These are phyloP conservation scores for Petasospora rhodanensis DNA, from an alignment of 1,139 yeast genomes.

Conservation along the genomic window DNA sequence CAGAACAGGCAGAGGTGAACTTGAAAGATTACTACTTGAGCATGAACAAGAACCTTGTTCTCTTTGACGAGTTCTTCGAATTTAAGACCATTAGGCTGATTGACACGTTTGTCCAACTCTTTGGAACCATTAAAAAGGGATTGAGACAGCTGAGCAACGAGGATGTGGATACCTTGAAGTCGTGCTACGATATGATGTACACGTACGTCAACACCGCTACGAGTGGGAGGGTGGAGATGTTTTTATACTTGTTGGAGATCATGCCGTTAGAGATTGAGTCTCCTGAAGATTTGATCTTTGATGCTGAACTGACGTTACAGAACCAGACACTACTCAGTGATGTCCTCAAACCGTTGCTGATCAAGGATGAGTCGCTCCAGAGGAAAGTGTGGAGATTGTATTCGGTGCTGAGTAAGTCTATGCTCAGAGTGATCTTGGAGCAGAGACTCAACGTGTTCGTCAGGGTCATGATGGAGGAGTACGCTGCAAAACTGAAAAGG, in stretches of 20 bases:
- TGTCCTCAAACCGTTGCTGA: slow-evolving; percentile 18
- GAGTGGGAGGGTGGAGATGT: slow-evolving; percentile 18
- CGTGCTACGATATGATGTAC: slow-evolving; percentile 13
- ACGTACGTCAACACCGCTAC: slow-evolving; percentile 7
- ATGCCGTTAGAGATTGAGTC: slow-evolving; percentile 12
- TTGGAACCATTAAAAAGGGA: slow-evolving; percentile 1
- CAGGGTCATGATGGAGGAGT: slow-evolving; percentile 13
- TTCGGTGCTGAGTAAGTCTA: slow-evolving; percentile 8
- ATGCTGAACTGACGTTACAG: slow-evolving; percentile 7
- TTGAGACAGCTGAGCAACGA: no score
- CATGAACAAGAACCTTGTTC: slow-evolving; percentile 19
- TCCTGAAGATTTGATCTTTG: slow-evolving; percentile 16
- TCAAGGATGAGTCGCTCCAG: slow-evolving; percentile 10
- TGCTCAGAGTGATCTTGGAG: slow-evolving; percentile 13
- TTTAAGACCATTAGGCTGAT: slow-evolving; percentile 21
- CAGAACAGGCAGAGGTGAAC: slow-evolving; percentile 18
- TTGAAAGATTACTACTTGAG: slow-evolving; percentile 22
- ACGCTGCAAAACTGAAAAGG: background rate
- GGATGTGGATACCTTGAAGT: no score
- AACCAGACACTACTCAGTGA: slow-evolving; percentile 10
- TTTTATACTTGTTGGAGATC: slow-evolving; percentile 20
- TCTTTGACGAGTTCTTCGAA: slow-evolving; percentile 25
- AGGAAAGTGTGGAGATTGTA: slow-evolving; percentile 8
- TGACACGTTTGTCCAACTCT: slow-evolving; percentile 12
- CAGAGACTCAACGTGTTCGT: slow-evolving; percentile 17